phyloP scores from a whole-genome alignment of 768 basidiomycete genomes.

The Macrolepiota dolichaula region DNA sequence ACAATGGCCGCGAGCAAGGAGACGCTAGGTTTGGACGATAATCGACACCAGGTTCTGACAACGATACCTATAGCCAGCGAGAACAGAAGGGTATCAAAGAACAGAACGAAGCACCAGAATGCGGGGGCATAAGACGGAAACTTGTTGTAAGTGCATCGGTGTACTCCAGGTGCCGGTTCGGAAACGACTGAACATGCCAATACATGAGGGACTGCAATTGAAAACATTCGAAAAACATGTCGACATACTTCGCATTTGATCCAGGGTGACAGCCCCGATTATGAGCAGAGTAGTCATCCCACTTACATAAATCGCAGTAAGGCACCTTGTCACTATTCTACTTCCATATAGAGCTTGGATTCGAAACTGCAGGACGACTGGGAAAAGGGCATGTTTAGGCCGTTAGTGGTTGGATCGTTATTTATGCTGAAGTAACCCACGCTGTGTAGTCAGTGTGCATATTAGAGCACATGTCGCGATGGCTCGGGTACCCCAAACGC shows the following conservation, averaged over 20 bases:
- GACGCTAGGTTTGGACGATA: background rate
- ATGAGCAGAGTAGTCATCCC: constrained; percentile 17
- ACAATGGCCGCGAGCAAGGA: constrained; percentile 19
- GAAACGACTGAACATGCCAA: constrained; percentile 6
- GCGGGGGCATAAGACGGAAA: constrained; percentile 19
- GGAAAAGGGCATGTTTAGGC: background rate
- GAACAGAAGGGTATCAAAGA: constrained; percentile 26
- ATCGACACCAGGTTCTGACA: background rate
- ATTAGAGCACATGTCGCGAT: constrained; percentile 17
- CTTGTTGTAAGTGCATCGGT: constrained; percentile 7
- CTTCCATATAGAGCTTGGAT: constrained; percentile 15
- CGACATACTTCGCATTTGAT: constrained; percentile 17
- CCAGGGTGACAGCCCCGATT: constrained; percentile 15
- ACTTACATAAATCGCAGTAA: constrained; percentile 17
- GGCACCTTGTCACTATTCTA: constrained; percentile 12
- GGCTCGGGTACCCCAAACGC: constrained; percentile 19
- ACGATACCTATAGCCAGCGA: constrained; percentile 21
- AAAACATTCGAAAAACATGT: background rate
- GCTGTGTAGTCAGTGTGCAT: constrained; percentile 22
- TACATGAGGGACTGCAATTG: background rate
- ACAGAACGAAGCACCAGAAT: constrained; percentile 27
- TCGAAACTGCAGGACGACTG: constrained; percentile 22
- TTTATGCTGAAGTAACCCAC: constrained; percentile 10
- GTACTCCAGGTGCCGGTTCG: constrained; percentile 7
- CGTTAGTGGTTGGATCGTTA: background rate